phyloP scores from a whole-genome alignment of 257 asterid species.

The Primulina eburnea region DNA sequence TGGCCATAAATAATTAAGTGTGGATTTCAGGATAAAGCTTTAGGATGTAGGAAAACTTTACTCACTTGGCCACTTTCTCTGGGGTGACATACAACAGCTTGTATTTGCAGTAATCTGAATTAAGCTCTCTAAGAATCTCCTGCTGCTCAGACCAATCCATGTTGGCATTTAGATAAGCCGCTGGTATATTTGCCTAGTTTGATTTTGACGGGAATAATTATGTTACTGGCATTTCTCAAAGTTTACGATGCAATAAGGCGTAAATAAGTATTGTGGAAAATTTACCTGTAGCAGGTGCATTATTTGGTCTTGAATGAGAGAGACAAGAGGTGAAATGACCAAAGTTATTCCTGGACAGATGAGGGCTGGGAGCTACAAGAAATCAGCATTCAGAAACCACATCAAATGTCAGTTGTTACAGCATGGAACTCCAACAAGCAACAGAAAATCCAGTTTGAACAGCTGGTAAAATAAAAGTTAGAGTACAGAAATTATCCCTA shows the following conservation, averaged over 20 bases:
- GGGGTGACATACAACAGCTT: conserved; percentile 93
- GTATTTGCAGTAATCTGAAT: conserved; percentile 68
- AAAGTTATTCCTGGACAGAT: conserved; percentile 87
- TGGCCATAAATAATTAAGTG: conserved; percentile 18
- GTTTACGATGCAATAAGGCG: conserved; percentile 12
- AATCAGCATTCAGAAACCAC: conserved; percentile 26
- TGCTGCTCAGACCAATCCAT: conserved; percentile 98
- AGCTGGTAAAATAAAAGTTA: conserved; percentile 1
- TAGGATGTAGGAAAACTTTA: conserved; percentile 24
- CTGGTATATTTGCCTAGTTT: conserved; percentile 80
- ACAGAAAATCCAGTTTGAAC: conserved; percentile 20
- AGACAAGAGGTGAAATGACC: conserved; percentile 94
- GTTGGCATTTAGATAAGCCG: conserved; percentile 91
- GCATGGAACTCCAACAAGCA: conserved; percentile 11
- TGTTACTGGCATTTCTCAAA: conserved; percentile 20
- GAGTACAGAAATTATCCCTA: background rate
- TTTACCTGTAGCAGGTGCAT: conserved; percentile 93
- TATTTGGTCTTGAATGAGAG: conserved; percentile 97
- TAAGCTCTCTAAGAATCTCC: conserved; percentile 90
- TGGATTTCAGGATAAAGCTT: background rate
- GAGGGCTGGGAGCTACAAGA: conserved; percentile 88
- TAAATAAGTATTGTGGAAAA: conserved; percentile 12
- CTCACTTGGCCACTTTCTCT: conserved; percentile 94
- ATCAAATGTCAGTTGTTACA: conserved; percentile 26
- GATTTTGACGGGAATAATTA: conserved; percentile 20